Conservation (phyloP, 2,329 filamentous ascomycete genomes). For the Lasiodiplodia citricola region DNA sequence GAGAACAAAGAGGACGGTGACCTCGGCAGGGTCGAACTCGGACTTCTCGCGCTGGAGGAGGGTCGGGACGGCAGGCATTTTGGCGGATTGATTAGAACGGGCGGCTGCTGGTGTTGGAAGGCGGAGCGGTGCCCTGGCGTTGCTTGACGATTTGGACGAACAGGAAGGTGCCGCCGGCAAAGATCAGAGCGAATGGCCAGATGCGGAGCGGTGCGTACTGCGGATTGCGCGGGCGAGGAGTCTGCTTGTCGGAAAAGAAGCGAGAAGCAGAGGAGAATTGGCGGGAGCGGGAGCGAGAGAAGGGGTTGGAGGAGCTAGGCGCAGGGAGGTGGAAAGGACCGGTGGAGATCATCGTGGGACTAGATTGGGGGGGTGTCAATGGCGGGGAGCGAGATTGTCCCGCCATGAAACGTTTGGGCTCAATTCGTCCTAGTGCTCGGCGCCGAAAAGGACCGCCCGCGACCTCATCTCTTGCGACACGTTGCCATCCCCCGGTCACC, state of each 20-base stretch:
- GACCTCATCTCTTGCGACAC: conserved; percentile 5
- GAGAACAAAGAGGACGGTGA: conserved; percentile 95
- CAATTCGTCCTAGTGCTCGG: conserved; percentile 15
- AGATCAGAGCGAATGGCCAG: conserved; percentile 55
- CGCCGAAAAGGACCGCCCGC: conserved; percentile 6
- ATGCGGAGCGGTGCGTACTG: conserved; percentile 48
- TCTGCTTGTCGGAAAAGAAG: conserved; percentile 27
- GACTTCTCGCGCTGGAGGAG: conserved; percentile 58
- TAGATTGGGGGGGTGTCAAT: conserved; percentile 27
- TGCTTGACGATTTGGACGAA: conserved; percentile 55
- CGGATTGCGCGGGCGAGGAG: conserved; percentile 32
- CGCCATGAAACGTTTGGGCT: conserved; percentile 20
- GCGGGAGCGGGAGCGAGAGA: conserved; percentile 29
- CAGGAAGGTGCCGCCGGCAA: conserved; percentile 50
- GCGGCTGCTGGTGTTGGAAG: conserved; percentile 29
- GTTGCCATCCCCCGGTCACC: not conserved
- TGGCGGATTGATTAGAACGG: conserved; percentile 6
- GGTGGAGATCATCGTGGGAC: conserved; percentile 39
- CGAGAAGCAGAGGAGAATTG: conserved; percentile 35
- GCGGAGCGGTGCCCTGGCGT: conserved; percentile 42
- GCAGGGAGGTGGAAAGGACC: conserved; percentile 29
- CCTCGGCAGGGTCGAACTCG: conserved; percentile 74
- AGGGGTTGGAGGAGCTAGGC: conserved; percentile 26
- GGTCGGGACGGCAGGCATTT: conserved; percentile 31
- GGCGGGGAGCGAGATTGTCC: conserved; percentile 23